A percentile compares a stretch with the other conserved stretches of the same genome.
Evolutionary conservation across 805 yeast species (phyloP).

Genomic region (Wickerhamiella sergipiensis): DNA sequence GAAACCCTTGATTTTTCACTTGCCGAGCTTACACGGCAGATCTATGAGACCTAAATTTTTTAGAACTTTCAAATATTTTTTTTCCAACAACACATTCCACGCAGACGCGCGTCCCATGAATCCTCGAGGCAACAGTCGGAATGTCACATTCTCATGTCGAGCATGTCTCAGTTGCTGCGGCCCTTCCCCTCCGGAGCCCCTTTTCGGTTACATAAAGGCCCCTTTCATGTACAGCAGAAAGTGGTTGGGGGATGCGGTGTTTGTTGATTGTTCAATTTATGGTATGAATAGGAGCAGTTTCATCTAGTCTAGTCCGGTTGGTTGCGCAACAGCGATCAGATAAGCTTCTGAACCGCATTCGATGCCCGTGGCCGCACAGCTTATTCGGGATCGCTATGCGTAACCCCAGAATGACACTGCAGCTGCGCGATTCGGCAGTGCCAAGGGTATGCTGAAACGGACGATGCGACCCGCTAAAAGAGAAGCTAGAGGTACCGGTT

Average conservation of each 20-base stretch:
- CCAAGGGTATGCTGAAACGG: neutral
- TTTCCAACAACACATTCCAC: neutral
- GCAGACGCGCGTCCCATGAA: neutral
- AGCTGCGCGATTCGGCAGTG: neutral
- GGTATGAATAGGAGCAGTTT: too few relatives aligned
- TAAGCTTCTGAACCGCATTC: neutral
- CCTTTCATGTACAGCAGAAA: too few relatives aligned
- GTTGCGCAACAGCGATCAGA: too few relatives aligned
- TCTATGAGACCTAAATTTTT: too few relatives aligned
- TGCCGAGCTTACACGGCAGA: too few relatives aligned
- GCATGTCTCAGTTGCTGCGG: neutral
- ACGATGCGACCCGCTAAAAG: too few relatives aligned
- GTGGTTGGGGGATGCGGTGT: too few relatives aligned
- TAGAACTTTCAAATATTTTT: too few relatives aligned
- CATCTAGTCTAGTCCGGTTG: too few relatives aligned
- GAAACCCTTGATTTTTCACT: too few relatives aligned
- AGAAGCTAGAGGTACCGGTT: too few relatives aligned
- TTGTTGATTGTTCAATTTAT: too few relatives aligned
- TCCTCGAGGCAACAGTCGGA: neutral
- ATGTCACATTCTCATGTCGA: neutral
- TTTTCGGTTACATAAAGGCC: neutral
- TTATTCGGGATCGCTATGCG: neutral
- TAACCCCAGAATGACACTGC: neutral
- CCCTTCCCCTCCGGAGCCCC: neutral
- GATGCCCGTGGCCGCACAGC: neutral